Base-by-base conservation (phyloP, 768 basidiomycete species). In the Chlorophyllum brunneum region DNA sequence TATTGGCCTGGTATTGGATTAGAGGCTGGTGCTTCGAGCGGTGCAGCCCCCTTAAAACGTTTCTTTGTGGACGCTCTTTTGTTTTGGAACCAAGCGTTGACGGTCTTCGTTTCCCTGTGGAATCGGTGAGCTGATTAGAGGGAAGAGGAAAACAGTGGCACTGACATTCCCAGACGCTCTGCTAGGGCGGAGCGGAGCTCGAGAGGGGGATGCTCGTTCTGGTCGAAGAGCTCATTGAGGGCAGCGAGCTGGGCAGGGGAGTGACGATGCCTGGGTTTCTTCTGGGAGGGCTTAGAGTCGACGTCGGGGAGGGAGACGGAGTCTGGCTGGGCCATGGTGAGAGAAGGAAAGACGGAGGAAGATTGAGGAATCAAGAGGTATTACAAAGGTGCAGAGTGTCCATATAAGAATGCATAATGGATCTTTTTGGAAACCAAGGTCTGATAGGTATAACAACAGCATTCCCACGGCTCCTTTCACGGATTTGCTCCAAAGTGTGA, bases 71-170 rank as follows among this genome's bases (percentile, higher is more conserved):
- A 88, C 5, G 88, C 88, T 49, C 88, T 78, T 74, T 89, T 90
- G 65, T 90, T 90, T 70, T 90, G 88, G 68, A 90, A 91, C 85
- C 86, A 90, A 11, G 88, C 85, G 64, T 87, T 86, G 63, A 90
- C 87, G 2, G 86, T 88, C 77, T 90, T 90, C 66, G 81, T 83
- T 65, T 89, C 86, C 84, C 88, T 90, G 53, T 23, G 63, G 47
- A 48, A 57, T 48, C 54, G 31, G 49, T 56, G 48, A 56, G 53
- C 51, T 27, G 59, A 42, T 61, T 55, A 29, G 52, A 39, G 54
- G 37, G 16, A 44, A 48, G 43, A 46, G 44, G 49, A 38, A 53
- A 38, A 30, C 51, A 55, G 56, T 60, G 50, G 54, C 59, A 76
- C 87, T 65, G 60, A 88, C 88, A 92, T 89, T 68, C 84, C 83